Percentiles rank a stretch among this genome's conserved stretches.
Evolutionary conservation across 306 rosid species (phyloP).

Genomic region (Dryas alaskensis): DNA sequence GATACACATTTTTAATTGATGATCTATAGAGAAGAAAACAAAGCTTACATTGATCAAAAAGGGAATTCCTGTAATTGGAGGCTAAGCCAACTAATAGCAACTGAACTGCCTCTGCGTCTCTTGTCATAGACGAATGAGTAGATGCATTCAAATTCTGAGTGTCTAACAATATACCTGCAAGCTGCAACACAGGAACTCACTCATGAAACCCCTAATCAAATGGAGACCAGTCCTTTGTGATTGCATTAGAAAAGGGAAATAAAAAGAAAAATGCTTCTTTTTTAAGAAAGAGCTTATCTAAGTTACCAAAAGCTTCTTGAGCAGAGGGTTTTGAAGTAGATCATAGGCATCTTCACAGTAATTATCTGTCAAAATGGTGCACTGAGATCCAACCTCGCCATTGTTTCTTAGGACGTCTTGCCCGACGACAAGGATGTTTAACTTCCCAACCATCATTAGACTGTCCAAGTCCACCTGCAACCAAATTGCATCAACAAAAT

Average conservation of each 20-base stretch:
- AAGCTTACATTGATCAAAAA: conserved; percentile 62
- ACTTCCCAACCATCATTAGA: conserved; percentile 53
- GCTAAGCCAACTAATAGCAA: conserved; percentile 65
- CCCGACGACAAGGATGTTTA: conserved; percentile 63
- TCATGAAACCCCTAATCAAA: conserved; percentile 16
- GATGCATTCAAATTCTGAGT: conserved; percentile 62
- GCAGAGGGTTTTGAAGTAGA: conserved; percentile 64
- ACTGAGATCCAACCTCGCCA: conserved; percentile 77
- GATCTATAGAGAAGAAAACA: conserved; percentile 11
- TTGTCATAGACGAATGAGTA: conserved; percentile 55
- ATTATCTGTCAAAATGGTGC: conserved; percentile 79
- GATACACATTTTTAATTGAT: neutral
- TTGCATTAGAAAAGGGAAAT: neutral
- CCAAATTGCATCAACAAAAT: conserved; percentile 20
- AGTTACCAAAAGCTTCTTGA: conserved; percentile 82
- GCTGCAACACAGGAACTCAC: conserved; percentile 43
- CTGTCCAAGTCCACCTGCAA: conserved; percentile 73
- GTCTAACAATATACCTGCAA: conserved; percentile 82
- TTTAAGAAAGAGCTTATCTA: neutral
- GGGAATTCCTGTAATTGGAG: conserved; percentile 59
- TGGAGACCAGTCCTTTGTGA: neutral
- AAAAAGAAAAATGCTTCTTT: neutral
- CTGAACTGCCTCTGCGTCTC: conserved; percentile 92
- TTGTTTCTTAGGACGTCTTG: conserved; percentile 58
- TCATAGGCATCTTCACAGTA: conserved; percentile 91